Evolutionary conservation across 2,329 filamentous ascomycete species (phyloP), one percentile per base, ranked within the genome.

Genomic region (Colletotrichum tofieldiae): DNA sequence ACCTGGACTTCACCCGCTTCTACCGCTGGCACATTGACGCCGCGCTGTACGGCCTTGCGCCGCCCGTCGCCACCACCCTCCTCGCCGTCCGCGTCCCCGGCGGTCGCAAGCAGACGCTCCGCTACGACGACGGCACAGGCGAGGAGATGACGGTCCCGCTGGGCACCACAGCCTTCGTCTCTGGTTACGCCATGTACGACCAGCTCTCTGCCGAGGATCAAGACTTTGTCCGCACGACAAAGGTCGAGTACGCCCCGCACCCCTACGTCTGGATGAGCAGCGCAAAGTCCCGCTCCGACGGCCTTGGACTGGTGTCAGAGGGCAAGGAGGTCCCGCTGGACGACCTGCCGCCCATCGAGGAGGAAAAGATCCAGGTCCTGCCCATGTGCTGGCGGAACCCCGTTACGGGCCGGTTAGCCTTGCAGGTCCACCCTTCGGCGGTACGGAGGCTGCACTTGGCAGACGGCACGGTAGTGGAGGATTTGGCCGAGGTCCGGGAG

Each of bases 21-120:
- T 95, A 93, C 82, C 86, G 93, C 71, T 95, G 93, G 93, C 93
- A 95, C 79, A 94, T 95, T 65, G 93, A 95, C 77, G 93, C 93
- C 4, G 93, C 93, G 1, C 84, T 95, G 7, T 95, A 95, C 78
- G 92, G 89, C 23, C 87, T 94, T 8, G 89, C 93, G n/a, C 93
- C 93, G 3, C 93, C 93, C 2, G 86, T 91, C 35, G 93, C 91
- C 4, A 95, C 93, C 0, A 91, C 91, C 1, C 86, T 95, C 32
- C 86, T 95, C 68, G 93, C 93, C 0, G 93, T 94, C n/a, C 86
- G 86, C 49, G 93, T 95, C 0, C 93, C 93, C 0, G 85, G 86
- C 26, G 92, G 91, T 8, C 86, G 91, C 41, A 85, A 85, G 18
- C 92, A 94, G 79, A 92, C 86, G 1, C 85, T 93, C 32, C 87